Conservation (phyloP, 176 grass and related monocot species). For the Leersia perrieri region DNA sequence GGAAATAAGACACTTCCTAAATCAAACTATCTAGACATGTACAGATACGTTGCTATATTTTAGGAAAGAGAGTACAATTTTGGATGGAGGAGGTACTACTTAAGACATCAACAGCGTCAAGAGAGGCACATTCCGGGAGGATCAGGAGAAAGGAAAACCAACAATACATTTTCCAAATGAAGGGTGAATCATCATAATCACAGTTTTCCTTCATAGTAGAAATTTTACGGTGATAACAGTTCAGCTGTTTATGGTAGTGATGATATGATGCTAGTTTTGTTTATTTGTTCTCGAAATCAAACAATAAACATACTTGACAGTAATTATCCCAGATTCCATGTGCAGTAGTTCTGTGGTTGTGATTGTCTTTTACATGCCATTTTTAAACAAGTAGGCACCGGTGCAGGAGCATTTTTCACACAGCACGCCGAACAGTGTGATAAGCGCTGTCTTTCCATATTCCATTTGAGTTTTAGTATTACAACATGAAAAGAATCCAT, state of each 20-base stretch:
- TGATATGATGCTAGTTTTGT: neutral
- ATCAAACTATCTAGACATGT: too few species aligned
- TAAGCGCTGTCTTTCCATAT: neutral
- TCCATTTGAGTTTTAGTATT: neutral
- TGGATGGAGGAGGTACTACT: too few species aligned
- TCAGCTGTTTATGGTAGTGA: neutral
- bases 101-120: neutral
- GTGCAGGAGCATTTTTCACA: neutral
- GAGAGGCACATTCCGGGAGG: slow-evolving; percentile 3
- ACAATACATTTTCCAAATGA: neutral
- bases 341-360: neutral
- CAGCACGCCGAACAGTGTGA: neutral
- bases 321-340: neutral
- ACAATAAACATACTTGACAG: neutral
- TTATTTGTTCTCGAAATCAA: neutral
- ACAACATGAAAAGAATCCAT: neutral
- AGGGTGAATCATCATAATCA: neutral
- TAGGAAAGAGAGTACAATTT: too few species aligned
- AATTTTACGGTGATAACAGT: neutral
- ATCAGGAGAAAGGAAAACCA: neutral
- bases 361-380: neutral
- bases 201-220: neutral
- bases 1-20: too few species aligned
- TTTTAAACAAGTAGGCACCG: neutral
- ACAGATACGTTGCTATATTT: too few species aligned